Conservation (phyloP, 495 filamentous ascomycete species). For the Trichoderma erinaceum region DNA sequence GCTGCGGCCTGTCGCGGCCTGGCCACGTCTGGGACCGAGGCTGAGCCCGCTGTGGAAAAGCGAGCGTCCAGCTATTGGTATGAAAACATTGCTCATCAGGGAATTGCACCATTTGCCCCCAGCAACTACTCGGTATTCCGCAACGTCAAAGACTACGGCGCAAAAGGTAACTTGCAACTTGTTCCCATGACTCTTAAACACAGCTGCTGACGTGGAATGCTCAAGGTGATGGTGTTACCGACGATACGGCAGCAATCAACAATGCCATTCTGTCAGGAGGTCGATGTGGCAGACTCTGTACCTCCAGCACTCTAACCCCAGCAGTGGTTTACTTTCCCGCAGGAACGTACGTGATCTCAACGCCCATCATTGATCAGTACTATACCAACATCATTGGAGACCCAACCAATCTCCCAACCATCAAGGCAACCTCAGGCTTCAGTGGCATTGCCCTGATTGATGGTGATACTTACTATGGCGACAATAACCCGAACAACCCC, state of each 20-base stretch:
- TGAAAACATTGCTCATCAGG: slow-evolving; percentile 15
- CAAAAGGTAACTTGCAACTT: slow-evolving; percentile 34
- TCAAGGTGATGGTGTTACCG: slow-evolving; percentile 7
- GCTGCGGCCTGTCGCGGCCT: slow-evolving; percentile 11
- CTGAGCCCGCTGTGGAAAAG: slow-evolving; percentile 14
- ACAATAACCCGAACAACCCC: slow-evolving; percentile 15
- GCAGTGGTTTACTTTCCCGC: slow-evolving; percentile 72
- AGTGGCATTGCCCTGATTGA: slow-evolving; percentile 55
- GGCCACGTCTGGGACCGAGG: not conserved
- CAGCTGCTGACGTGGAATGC: not conserved
- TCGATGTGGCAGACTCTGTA: slow-evolving; percentile 16
- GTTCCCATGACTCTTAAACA: not conserved
- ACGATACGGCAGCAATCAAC: slow-evolving; percentile 31
- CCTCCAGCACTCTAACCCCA: slow-evolving; percentile 56
- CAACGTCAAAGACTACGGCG: slow-evolving; percentile 80
- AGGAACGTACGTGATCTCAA: slow-evolving; percentile 65
- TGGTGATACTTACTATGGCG: slow-evolving; percentile 38
- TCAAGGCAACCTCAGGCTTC: slow-evolving; percentile 60
- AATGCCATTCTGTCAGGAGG: slow-evolving; percentile 11
- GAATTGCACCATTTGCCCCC: slow-evolving; percentile 16
- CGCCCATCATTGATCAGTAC: slow-evolving; percentile 59
- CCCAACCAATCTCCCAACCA: slow-evolving; percentile 54
- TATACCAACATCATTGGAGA: slow-evolving; percentile 66
- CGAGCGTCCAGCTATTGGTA: slow-evolving; percentile 16
- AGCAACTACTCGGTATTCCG: slow-evolving; percentile 67